Evolutionary conservation across 2,329 filamentous ascomycete genomes (phyloP), one percentile per base, ranked within the genome.

Genomic region (Ustulina deusta): DNA sequence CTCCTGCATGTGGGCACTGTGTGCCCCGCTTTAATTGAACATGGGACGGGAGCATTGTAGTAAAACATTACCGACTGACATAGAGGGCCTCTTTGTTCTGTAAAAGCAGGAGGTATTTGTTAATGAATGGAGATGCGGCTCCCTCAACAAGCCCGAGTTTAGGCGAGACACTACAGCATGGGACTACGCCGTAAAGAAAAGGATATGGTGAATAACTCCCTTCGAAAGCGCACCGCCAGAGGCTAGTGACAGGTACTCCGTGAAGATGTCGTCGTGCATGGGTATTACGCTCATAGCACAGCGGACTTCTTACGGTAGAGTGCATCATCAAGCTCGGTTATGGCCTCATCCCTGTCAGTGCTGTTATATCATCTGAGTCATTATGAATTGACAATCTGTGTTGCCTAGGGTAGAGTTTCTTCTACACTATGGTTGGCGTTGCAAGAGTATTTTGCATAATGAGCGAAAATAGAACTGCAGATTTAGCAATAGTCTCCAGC

Each of bases 401-500:
- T 68, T 71, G 29, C 68, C 73, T 71, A 78, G 66, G 69, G 77
- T 60, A 76, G 57, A 60, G 56, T 34, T 57, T 29, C 67, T 20
- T 69, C 57, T 40, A 73, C 69, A 34, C 82, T 83, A 58, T 81
- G 54, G 51, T 57, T 63, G 38, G 49, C 80, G 48, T 66, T 7
- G 60, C 80, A n/a, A 88, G 77, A n/a, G 73, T 83, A 88, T 66
- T 84, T 82, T 63, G 83, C 79, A 42, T 80, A 79, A 75, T 90
- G 84, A 13, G 85, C 85, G 70, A 86, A 83, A 90, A 84, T 7
- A 90, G 68, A 46, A 82, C 81, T 44, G 86, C 83, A 51, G 78
- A 75, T 22, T 83, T 81, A 22, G 78, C 75, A 38, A 80, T 75
- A 54, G 79, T 71, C 42, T 80, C 76, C 59, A 89, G 75, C 87